These are phyloP conservation scores for Fusarium tuaranense DNA, from an alignment of 2,329 filamentous ascomycete species.

Conservation along the genomic window DNA sequence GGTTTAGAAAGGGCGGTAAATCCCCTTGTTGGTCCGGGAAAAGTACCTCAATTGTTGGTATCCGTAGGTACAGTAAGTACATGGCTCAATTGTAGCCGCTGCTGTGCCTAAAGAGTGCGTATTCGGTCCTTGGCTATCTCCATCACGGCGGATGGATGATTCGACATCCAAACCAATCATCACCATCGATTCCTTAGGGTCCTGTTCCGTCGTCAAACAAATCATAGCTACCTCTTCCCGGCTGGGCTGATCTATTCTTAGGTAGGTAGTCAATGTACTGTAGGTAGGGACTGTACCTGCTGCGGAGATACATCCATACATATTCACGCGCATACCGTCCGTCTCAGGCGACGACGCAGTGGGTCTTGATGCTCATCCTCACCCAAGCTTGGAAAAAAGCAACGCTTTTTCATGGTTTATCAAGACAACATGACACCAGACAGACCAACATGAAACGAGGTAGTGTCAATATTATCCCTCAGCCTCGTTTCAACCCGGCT, in stretches of 20 bases:
- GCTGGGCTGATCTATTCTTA: not conserved
- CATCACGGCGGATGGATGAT: not conserved
- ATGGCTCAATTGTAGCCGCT: not conserved
- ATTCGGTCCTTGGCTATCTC: not conserved
- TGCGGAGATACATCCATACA: constrained; percentile 4
- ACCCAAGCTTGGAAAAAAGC: not conserved
- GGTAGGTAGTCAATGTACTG: not conserved
- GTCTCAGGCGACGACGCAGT: constrained; percentile 7
- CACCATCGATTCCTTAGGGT: not conserved
- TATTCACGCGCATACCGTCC: constrained; percentile 3
- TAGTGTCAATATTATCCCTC: not conserved
- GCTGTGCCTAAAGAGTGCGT: not conserved
- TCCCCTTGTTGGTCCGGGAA: not conserved
- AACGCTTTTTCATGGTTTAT: not conserved
- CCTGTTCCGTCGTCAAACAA: not conserved
- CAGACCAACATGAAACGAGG: constrained; percentile 11
- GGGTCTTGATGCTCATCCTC: not conserved
- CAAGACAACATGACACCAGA: constrained; percentile 12
- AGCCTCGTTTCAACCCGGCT: constrained; percentile 12
- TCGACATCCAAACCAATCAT: not conserved
- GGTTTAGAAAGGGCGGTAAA: not conserved
- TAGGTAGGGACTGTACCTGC: not conserved
- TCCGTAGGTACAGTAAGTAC: too few relatives aligned
- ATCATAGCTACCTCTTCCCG: not conserved
- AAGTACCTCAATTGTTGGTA: constrained; percentile 13